Evolutionary conservation across 495 filamentous ascomycete genomes (phyloP).

Genomic region (Aspergillus cavernicola): DNA sequence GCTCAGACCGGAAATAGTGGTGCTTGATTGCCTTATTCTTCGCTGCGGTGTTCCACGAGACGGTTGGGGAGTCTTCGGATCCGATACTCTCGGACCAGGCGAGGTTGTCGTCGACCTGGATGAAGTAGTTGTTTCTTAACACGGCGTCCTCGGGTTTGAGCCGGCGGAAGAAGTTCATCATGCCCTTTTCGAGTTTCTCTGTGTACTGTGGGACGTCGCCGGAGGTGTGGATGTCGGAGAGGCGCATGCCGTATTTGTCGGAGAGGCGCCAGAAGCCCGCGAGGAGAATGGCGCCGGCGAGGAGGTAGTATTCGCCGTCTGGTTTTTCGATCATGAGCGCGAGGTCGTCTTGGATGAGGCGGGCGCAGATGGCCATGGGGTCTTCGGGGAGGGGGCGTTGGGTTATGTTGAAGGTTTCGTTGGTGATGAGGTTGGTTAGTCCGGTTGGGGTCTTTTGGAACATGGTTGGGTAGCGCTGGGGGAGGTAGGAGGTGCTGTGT

Average conservation of each 20-base stretch:
- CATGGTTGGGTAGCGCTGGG: conserved; percentile 74
- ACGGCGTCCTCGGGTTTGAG: conserved; percentile 63
- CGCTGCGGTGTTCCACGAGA: conserved; percentile 73
- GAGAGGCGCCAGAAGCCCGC: conserved; percentile 84
- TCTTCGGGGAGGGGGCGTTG: conserved; percentile 70
- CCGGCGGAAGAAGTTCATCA: conserved; percentile 74
- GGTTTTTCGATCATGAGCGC: conserved; percentile 79
- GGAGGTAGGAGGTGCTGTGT: conserved; percentile 60
- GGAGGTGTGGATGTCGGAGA: conserved; percentile 79
- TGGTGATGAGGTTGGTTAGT: conserved; percentile 67
- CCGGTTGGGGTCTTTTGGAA: conserved; percentile 62
- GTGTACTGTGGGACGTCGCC: conserved; percentile 77
- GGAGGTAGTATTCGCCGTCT: conserved; percentile 81
- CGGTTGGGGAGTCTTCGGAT: conserved; percentile 58
- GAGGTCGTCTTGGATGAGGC: conserved; percentile 80
- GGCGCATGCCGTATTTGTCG: conserved; percentile 81
- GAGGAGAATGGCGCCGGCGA: conserved; percentile 75
- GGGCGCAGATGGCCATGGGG: conserved; percentile 71
- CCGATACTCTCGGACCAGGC: conserved; percentile 75
- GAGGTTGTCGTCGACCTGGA: conserved; percentile 71
- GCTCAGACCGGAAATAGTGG: conserved; percentile 76
- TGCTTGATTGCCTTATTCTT: conserved; percentile 71
- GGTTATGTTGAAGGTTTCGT: conserved; percentile 68
- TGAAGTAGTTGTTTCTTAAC: conserved; percentile 69
- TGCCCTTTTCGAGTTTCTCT: conserved; percentile 76